Evolutionary conservation across 768 basidiomycete species (phyloP), one percentile per base, ranked within the genome.

Genomic region (Botryobasidium botryosum): DNA sequence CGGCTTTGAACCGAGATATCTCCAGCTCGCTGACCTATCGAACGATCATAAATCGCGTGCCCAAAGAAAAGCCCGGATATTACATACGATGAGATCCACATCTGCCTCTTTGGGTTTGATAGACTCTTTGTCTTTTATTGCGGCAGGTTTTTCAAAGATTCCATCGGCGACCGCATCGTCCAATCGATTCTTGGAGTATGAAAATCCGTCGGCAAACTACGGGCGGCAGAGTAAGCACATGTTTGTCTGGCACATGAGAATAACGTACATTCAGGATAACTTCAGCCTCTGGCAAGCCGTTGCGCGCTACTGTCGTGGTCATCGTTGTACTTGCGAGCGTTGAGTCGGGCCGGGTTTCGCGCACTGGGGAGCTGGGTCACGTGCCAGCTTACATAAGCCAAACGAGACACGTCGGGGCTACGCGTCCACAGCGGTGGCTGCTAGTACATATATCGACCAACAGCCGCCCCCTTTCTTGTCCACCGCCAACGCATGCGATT

Each of bases 1-100:
- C 47, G 23, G 47, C 47, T 38, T 44, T 20, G 6, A 32, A 8
- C 7, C 31, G 27, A 13, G 45, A 24, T 12, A 46, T 7, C 27
- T 45, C 47, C 28, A 48, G 18, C 33, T 48, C 47, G 31, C 31
- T 20, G 29, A 48, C 43, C 47, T 48, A 31, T 6, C 24, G 27
- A 13, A 8, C 10, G 15, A 38, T n/a, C n/a, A n/a, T n/a, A n/a
- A n/a, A n/a, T n/a, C n/a, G n/a, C n/a, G n/a, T n/a, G n/a, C n/a
- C n/a, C n/a, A n/a, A n/a, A n/a, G n/a, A n/a, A n/a, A n/a, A n/a
- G n/a, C n/a, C n/a, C n/a, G n/a, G n/a, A n/a, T n/a, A n/a, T 15
- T 25, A 28, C 46, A 28, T 35, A 47, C 41, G 29, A 47, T 47
- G 13, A 23, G 15, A 20, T 48, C 44, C 15, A 48, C 28, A 32